Evolutionary conservation across 805 yeast genomes (phyloP).

Genomic region (Yarrowia sp.): DNA sequence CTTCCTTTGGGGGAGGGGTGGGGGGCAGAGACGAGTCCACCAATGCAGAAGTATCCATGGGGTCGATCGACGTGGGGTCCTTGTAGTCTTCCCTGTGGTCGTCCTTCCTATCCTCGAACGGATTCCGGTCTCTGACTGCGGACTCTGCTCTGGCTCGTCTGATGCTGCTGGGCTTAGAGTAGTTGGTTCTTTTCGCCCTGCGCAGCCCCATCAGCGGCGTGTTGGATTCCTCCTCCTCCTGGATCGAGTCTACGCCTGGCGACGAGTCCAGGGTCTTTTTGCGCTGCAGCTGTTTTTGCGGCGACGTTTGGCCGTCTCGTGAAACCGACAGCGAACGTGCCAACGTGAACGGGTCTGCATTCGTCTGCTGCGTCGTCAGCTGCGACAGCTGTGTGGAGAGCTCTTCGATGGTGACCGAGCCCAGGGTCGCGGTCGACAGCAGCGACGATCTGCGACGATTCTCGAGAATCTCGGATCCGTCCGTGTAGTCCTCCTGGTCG

Average conservation of each 20-base stretch:
- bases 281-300: slow-evolving; percentile 20
- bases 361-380: slow-evolving; percentile 73
- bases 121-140: slow-evolving; percentile 1
- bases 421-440: slow-evolving; percentile 37
- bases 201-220: slow-evolving; percentile 24
- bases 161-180: slow-evolving; percentile 21
- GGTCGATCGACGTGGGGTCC: background rate
- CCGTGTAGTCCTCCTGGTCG: slow-evolving; percentile 49
- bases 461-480: slow-evolving; percentile 50
- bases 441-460: slow-evolving; percentile 42
- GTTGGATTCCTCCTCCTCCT: slow-evolving; percentile 33
- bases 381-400: slow-evolving; percentile 62
- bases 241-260: slow-evolving; percentile 13
- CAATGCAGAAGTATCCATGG: background rate
- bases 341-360: slow-evolving; percentile 80
- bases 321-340: slow-evolving; percentile 72
- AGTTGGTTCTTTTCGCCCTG: slow-evolving; percentile 23
- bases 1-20: slow-evolving; percentile 21
- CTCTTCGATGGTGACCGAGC: slow-evolving; percentile 43
- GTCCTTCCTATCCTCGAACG: background rate
- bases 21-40: slow-evolving; percentile 17
- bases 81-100: too few relatives aligned
- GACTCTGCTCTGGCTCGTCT: slow-evolving; percentile 29
- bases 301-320: background rate
- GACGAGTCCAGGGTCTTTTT: slow-evolving; percentile 20